These are phyloP conservation scores for Entomortierella parvispora DNA, from an alignment of 192 early-diverging fungal genomes.

Conservation along the genomic window DNA sequence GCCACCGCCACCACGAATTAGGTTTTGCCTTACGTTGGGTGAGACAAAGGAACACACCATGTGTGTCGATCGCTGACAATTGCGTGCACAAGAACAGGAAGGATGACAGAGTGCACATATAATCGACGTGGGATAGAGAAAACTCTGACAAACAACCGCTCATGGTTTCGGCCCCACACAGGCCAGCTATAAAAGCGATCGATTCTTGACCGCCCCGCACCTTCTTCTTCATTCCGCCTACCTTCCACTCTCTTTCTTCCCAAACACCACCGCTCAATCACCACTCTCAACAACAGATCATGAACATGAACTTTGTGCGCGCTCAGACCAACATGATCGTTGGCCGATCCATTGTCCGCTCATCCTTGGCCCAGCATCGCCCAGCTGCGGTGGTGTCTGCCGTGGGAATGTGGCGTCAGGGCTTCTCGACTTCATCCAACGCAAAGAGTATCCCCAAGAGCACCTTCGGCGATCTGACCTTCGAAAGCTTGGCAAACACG, in stretches of 20 bases:
- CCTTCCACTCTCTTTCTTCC: neutral
- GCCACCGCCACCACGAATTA: neutral
- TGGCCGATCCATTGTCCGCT: no score
- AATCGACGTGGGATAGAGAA: no score
- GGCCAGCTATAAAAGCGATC: neutral
- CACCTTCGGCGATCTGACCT: slow-evolving; percentile 21
- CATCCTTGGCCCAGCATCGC: neutral
- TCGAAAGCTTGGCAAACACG: neutral
- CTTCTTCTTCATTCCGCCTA: neutral
- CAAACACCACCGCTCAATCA: neutral
- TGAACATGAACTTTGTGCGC: no score
- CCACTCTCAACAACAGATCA: neutral
- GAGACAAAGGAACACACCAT: no score
- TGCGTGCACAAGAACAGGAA: no score
- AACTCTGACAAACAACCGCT: no score
- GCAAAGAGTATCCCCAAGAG: slow-evolving; percentile 5
- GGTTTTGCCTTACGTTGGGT: no score
- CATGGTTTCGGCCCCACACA: no score
- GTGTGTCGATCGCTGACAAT: no score
- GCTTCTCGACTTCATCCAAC: neutral
- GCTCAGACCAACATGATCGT: no score
- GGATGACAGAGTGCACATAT: no score
- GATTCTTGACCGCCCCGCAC: neutral
- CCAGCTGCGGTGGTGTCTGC: neutral
- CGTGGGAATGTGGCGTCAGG: neutral